Evolutionary conservation across 345 rosid species (phyloP), one percentile per base, ranked within the genome.

Genomic region (Clarkia xantiana): DNA sequence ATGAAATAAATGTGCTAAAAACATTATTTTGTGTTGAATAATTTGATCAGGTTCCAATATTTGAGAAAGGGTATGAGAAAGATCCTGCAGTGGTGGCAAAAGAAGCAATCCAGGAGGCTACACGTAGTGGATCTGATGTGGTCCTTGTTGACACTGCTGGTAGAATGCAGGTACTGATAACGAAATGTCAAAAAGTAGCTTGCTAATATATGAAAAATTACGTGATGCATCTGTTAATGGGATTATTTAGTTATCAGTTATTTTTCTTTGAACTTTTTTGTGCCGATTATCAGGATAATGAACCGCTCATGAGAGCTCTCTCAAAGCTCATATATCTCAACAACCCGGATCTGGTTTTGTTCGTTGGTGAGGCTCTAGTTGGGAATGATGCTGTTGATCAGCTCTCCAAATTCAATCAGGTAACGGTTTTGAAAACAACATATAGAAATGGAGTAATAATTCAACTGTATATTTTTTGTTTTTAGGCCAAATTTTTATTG

Each of bases 71-170:
- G 10, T 93, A 87, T 40, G 96, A 84, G 62, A 93, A 87, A 73
- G 95, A 93, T 78, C 96, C 99, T 54, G 96, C 99, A 14, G 62
- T 76, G 54, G 98, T 91, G 34, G 98, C 98, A 6, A 86, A 91
- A 74, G 98, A 91, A 74, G 96, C 98, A 49, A 91, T 91, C 46
- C 86, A 86, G 60, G 94, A 84, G 72, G 96, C 95, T 23, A 61
- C 82, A 20, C 82, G 76, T 43, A 80, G 75, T 65, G 95, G 90
- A 42, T 76, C 94, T 16, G 96, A 91, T 66, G 98, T 86, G 48
- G 94, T 91, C 63, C 95, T 91, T 63, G 99, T 87, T 53, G 99
- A 93, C 67, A 93, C 99, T 14, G 99, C 99, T 59, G 99, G 99
- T 55, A 75, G 99, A 51, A 91, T 87, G 95, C 97, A 88, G 85